These are phyloP conservation scores for Murraya koenigii DNA, from an alignment of 345 rosid genomes.

Conservation along the genomic window DNA sequence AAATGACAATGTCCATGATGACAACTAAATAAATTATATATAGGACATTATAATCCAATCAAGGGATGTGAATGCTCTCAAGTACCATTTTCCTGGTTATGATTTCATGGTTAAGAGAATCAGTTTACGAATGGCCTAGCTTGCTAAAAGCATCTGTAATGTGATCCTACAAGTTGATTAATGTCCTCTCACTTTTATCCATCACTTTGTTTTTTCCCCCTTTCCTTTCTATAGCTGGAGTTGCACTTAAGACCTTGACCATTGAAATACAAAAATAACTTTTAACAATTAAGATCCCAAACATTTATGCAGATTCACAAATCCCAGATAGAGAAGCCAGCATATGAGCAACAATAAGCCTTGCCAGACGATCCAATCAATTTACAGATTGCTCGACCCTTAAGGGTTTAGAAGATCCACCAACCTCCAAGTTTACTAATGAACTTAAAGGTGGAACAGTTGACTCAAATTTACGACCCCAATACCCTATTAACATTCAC, in stretches of 20 bases:
- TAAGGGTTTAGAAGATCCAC: not conserved
- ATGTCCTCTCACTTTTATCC: not conserved
- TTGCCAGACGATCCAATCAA: not conserved
- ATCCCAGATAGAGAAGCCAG: not conserved
- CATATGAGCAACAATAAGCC: not conserved
- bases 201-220: not conserved
- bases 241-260: not conserved
- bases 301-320: not conserved
- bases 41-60: not conserved
- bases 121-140: not conserved
- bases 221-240: not conserved
- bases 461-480: not conserved
- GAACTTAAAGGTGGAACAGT: not conserved
- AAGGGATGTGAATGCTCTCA: not conserved
- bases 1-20: not conserved
- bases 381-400: constrained; percentile 1
- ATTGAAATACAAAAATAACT: not conserved
- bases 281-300: not conserved
- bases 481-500: not conserved
- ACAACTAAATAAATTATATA: not conserved
- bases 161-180: not conserved
- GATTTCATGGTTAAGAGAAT: not conserved
- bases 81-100: not conserved
- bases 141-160: not conserved
- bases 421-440: not conserved